Evolutionary conservation across 306 rosid genomes (phyloP), one percentile per base, ranked within the genome.

Genomic region (Luffa aegyptiaca): DNA sequence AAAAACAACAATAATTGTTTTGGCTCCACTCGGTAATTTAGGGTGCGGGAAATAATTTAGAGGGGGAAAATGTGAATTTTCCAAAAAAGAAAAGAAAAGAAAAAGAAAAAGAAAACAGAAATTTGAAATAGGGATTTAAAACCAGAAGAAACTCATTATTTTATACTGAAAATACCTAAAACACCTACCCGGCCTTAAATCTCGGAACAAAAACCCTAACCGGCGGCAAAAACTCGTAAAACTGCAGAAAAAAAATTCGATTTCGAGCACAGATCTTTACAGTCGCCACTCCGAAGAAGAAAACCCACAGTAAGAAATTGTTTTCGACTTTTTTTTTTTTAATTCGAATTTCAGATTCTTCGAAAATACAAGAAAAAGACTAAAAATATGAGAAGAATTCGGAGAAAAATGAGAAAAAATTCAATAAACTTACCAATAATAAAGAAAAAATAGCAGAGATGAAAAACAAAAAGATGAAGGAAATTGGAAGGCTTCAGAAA

Each of bases 401-500:
- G 39, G 39, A 26, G 79, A 55, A 80, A 10, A n/a, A 45, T 7
- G 14, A 36, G 49, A 51, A 56, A 77, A 70, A 55, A 51, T 26
- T 17, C 33, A 31, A n/a, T 62, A 26, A 39, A 77, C 88, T 72
- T 78, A 85, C 86, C 86, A 82, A 53, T 79, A 76, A 74, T 66
- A 39, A 5, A 57, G 8, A 56, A 62, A 83, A 84, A 62, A 20
- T 48, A 79, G 82, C 63, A 35, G 81, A 51, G 83, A 35, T 55
- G 62, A 14, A 82, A 21, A 61, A 79, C 75, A 52, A 75, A 35
- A 52, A 16, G 78, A 63, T 21, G 63, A 35, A 46, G 39, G 33
- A 52, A 51, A 35, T 74, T 7, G 78, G 39, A 48, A 31, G 85
- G 80, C 37, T 82, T 75, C 44, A 76, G 83, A 61, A 44, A 61